These are phyloP conservation scores for Deuterostichococcus epilithicus DNA, from an alignment of 139 green algal genomes.

Conservation along the genomic window DNA sequence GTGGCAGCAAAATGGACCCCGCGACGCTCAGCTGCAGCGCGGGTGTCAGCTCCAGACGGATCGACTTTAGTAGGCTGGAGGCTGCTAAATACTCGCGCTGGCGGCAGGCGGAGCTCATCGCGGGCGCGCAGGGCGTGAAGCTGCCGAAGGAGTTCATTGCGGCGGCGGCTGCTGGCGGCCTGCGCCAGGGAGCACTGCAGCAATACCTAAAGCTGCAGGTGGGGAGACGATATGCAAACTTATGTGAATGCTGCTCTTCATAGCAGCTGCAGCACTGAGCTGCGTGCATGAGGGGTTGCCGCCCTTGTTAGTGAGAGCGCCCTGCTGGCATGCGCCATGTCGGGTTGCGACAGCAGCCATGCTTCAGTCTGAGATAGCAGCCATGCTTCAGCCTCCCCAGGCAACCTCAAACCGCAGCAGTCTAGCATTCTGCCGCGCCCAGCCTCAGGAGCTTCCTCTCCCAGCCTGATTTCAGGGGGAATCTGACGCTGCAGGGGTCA, in stretches of 20 bases:
- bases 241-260: no score
- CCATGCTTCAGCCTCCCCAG: not conserved
- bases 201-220: conserved; percentile 31
- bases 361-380: not conserved
- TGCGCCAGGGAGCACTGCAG: conserved; percentile 34
- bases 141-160: conserved; percentile 54
- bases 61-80: no score
- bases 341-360: not conserved
- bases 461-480: no score
- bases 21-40: no score
- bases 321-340: not conserved
- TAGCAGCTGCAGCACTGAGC: not conserved
- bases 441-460: not conserved
- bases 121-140: conserved; percentile 39
- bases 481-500: conserved; percentile 16
- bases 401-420: not conserved
- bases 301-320: not conserved
- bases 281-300: conserved; percentile 6
- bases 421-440: not conserved
- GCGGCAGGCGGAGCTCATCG: conserved; percentile 45
- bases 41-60: no score
- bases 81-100: not conserved
- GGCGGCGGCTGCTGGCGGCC: conserved; percentile 34
- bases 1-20: no score
- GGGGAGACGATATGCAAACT: no score